Conservation (phyloP, 2,329 filamentous ascomycete genomes). For the Neocatenulostroma microsporum region DNA sequence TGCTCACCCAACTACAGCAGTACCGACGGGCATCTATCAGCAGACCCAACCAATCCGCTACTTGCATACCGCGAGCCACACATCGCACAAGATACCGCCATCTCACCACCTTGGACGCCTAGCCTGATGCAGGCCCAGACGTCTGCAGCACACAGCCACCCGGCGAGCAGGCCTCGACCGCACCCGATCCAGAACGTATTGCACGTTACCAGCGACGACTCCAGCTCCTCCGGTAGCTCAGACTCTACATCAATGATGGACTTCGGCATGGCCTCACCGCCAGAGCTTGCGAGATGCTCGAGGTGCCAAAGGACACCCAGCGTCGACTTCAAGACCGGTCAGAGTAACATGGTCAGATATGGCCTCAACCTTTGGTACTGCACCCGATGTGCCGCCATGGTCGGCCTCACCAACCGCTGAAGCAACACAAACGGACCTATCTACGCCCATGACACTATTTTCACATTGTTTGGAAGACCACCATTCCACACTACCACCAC, state of each 20-base stretch:
- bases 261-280: conserved; percentile 15
- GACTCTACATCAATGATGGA: background rate
- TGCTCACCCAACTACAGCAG: conserved; percentile 2
- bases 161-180: conserved; percentile 22
- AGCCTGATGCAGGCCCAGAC: conserved; percentile 28
- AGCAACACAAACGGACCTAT: no score
- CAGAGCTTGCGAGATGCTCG: conserved; percentile 28
- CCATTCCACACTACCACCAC: no score
- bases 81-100: no score
- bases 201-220: conserved; percentile 25
- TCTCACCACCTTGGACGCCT: no score
- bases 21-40: background rate
- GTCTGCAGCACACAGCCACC: conserved; percentile 20
- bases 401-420: conserved; percentile 28
- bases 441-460: no score
- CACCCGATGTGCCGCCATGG: conserved; percentile 28
- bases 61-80: conserved; percentile 4
- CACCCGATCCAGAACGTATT: conserved; percentile 28
- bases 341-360: conserved; percentile 31
- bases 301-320: conserved; percentile 30
- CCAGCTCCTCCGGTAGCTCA: conserved; percentile 16
- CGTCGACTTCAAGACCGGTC: conserved; percentile 27
- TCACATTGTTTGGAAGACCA: no score
- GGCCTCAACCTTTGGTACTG: conserved; percentile 33
- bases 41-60: conserved; percentile 4